A percentile compares a stretch with the other conserved stretches of the same genome.
phyloP scores from a whole-genome alignment of 108 stramenopile species.

The Skeletonema marinoi region DNA sequence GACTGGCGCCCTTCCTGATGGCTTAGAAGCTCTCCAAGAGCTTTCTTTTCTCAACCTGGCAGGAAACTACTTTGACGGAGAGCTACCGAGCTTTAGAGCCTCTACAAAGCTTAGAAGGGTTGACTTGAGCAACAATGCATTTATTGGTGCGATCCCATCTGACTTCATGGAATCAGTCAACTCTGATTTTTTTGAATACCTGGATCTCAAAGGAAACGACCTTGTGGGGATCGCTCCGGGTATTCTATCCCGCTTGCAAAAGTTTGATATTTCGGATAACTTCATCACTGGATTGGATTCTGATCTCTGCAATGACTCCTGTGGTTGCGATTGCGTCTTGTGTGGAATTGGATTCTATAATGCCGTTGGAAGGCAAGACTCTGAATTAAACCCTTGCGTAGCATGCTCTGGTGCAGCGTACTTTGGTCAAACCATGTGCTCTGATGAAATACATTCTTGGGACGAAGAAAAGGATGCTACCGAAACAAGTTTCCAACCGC shows the following conservation, averaged over 20 bases:
- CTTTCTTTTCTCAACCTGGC: conserved; percentile 40
- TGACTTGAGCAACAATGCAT: conserved; percentile 31
- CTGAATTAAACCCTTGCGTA: conserved; percentile 17
- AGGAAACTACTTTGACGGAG: conserved; percentile 24
- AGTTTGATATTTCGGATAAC: conserved; percentile 67
- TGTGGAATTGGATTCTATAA: conserved; percentile 72
- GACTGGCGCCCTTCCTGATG: conserved; percentile 31
- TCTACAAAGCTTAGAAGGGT: conserved; percentile 34
- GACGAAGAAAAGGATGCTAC: not conserved
- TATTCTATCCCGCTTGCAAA: conserved; percentile 53
- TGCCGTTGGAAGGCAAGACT: conserved; percentile 46
- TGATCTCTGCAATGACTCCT: conserved; percentile 53
- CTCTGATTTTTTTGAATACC: conserved; percentile 24
- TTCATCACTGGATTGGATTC: conserved; percentile 49
- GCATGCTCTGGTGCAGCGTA: conserved; percentile 12
- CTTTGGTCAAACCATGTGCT: conserved; percentile 21
- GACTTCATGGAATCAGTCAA: conserved; percentile 33
- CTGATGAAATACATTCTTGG: not conserved
- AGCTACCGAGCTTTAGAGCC: conserved; percentile 19
- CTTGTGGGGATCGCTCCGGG: conserved; percentile 21
- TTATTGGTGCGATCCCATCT: conserved; percentile 12
- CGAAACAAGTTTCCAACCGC: not conserved
- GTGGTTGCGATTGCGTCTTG: conserved; percentile 49
- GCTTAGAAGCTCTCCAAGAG: conserved; percentile 17
- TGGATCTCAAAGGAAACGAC: conserved; percentile 25